Evolutionary conservation across 129 eudicot species (phyloP), one percentile per base, ranked within the genome.

Genomic region (Flaveria trinervia): DNA sequence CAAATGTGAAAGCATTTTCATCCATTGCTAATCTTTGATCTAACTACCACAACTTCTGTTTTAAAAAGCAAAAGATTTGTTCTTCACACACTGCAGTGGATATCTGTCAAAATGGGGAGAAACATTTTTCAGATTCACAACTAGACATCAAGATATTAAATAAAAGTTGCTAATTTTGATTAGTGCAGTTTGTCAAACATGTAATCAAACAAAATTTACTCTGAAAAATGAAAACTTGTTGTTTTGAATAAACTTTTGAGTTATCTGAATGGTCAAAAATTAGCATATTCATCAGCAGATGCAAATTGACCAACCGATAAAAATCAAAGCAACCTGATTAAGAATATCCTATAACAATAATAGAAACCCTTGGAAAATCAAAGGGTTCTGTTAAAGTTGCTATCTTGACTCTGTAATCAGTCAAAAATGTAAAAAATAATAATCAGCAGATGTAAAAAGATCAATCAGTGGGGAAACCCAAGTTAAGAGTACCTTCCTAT

Each of bases 1-100:
- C 82, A 17, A 88, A 82, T 15, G 86, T 76, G 76, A 90, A 86
- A 25, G 73, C 84, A 9, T 77, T 81, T 82, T 88, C 90, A 73
- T 87, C 88, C 98, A 93, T 91, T 16, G 65, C 64, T 62, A 56
- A 75, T 60, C 73, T 74, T 73, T 71, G 55, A 43, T 45, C 72
- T 45, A 54, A 74, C 43, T 50, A 52, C 65, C 78, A 68, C 64
- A 77, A 81, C 51, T 44, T 71, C 28, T 39, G 70, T 66, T 17
- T 15, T 23, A 65, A 15, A 60, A 51, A 14, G 46, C 48, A 20
- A 77, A 66, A 64, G 59, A 55, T 36, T 72, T 66, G 10, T 52
- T 18, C 26, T 72, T 65, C 67, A 73, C 59, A 25, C 52, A 46
- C 76, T 81, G 76, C 73, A 59, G 14, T 39, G 20, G 46, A 56